Evolutionary conservation across 192 early-diverging fungal species (phyloP), one percentile per base, ranked within the genome.

Genomic region (Diversispora epigaea): DNA sequence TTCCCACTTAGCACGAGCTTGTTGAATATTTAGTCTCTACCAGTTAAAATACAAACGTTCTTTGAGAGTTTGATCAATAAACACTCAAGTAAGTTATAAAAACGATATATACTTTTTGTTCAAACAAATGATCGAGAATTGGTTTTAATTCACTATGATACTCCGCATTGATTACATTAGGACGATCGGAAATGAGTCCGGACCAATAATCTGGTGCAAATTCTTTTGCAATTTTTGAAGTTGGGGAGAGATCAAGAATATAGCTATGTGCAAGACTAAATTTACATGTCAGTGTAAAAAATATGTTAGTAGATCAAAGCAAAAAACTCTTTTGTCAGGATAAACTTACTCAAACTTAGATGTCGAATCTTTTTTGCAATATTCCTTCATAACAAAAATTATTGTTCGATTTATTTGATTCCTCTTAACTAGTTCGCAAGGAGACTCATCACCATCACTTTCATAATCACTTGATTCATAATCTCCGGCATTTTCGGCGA

Each of bases 271-370:
- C 60, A 25, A 47, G 74, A 45, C 74, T 76, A 56, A 67, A 54
- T n/a, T 73, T 58, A 46, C 40, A 73, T 25, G 25, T 63, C 3
- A 46, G 14, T 22, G 39, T 41, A 67, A 49, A 66, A 22, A 15
- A 21, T 47, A 40, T 55, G 73, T 45, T 11, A 49, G 19, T 32
- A 9, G 43, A 43, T 46, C 55, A 4, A n/a, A 63, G 47, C 4
- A 52, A 68, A 50, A 25, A 52, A 5, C 6, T 25, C n/a, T 54
- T 43, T 17, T 41, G 52, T 52, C 49, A 55, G 0, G 50, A 40
- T 21, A 43, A 56, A 56, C 50, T 67, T 75, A 75, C 61, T 75
- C 73, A 65, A 25, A 75, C n/a, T 64, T 64, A 21, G 74, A 68
- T 56, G 45, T 76, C 6, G 63, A 58, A 58, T 63, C 15, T 67